Percentiles rank a stretch among this genome's conserved stretches.
phyloP scores from a whole-genome alignment of 768 basidiomycete species.

The Boletus sp. region DNA sequence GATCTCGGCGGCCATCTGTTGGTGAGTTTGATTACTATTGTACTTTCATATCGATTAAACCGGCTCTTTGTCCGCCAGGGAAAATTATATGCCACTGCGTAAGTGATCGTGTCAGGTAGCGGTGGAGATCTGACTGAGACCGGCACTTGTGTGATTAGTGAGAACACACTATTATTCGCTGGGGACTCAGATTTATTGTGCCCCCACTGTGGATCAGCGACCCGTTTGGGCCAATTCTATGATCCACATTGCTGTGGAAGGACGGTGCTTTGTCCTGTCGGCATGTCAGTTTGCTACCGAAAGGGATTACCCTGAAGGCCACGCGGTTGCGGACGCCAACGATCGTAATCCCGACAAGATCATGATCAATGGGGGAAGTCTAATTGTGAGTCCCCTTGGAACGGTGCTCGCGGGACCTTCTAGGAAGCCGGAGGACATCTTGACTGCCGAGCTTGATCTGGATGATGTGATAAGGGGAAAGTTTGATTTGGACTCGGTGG shows the following conservation, averaged over 20 bases:
- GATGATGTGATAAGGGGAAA: conserved; percentile 57
- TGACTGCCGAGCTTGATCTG: conserved; percentile 58
- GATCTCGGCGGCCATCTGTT: conserved; percentile 57
- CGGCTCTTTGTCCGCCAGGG: conserved; percentile 40
- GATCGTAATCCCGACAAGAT: conserved; percentile 44
- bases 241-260: conserved; percentile 64
- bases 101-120: conserved; percentile 17
- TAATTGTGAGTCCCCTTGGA: conserved; percentile 60
- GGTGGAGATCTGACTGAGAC: neutral
- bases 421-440: conserved; percentile 47
- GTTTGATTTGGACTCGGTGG: conserved; percentile 60
- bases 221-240: conserved; percentile 57
- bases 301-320: conserved; percentile 49
- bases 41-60: neutral
- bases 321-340: conserved; percentile 41
- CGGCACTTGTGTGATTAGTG: conserved; percentile 36
- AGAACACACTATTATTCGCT: conserved; percentile 58
- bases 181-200: conserved; percentile 62
- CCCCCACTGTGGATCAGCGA: conserved; percentile 63
- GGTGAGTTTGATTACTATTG: conserved; percentile 35
- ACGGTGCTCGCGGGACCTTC: conserved; percentile 59
- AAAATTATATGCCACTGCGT: conserved; percentile 69
- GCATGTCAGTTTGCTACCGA: conserved; percentile 60
- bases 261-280: conserved; percentile 66
- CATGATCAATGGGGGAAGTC: conserved; percentile 61